Evolutionary conservation across 805 yeast genomes (phyloP).

Genomic region (Saturnispora serradocipensis): DNA sequence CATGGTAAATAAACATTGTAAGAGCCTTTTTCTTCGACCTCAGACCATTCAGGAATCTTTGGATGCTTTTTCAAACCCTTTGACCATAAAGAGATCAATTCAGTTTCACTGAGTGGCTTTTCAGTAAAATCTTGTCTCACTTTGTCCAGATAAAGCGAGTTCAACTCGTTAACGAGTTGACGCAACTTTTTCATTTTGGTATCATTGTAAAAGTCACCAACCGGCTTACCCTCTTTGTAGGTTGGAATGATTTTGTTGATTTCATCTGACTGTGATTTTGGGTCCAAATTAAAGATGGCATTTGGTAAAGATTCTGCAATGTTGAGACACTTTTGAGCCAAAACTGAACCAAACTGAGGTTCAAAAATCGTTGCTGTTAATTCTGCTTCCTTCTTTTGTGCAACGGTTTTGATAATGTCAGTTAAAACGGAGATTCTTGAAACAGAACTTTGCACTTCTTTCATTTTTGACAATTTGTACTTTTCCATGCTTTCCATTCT

Average conservation of each 20-base stretch:
- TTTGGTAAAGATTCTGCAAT: slow-evolving; percentile 26
- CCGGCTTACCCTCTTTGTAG: slow-evolving; percentile 23
- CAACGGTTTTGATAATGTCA: slow-evolving; percentile 31
- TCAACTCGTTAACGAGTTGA: slow-evolving; percentile 28
- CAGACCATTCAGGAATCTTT: slow-evolving; percentile 28
- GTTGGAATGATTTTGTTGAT: slow-evolving; percentile 34
- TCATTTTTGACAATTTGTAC: slow-evolving; percentile 30
- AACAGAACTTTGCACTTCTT: slow-evolving; percentile 23
- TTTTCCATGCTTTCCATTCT: slow-evolving; percentile 23
- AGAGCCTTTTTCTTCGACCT: slow-evolving; percentile 25
- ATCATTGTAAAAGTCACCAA: slow-evolving; percentile 24
- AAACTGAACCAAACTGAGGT: slow-evolving; percentile 28
- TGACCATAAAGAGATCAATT: slow-evolving; percentile 36
- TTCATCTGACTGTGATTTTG: slow-evolving; percentile 41
- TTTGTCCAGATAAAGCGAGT: slow-evolving; percentile 25
- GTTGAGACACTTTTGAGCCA: slow-evolving; percentile 27
- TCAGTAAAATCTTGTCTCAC: slow-evolving; percentile 22
- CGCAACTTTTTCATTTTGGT: slow-evolving; percentile 25
- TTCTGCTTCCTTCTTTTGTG: slow-evolving; percentile 13
- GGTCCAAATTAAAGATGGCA: slow-evolving; percentile 19
- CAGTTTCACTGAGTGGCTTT: slow-evolving; percentile 22
- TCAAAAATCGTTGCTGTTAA: slow-evolving; percentile 26
- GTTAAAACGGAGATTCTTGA: slow-evolving; percentile 41
- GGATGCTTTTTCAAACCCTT: slow-evolving; percentile 34
- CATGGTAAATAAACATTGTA: slow-evolving; percentile 60